phyloP scores from a whole-genome alignment of 2,329 filamentous ascomycete genomes.

The Metarhizium anisopliae region DNA sequence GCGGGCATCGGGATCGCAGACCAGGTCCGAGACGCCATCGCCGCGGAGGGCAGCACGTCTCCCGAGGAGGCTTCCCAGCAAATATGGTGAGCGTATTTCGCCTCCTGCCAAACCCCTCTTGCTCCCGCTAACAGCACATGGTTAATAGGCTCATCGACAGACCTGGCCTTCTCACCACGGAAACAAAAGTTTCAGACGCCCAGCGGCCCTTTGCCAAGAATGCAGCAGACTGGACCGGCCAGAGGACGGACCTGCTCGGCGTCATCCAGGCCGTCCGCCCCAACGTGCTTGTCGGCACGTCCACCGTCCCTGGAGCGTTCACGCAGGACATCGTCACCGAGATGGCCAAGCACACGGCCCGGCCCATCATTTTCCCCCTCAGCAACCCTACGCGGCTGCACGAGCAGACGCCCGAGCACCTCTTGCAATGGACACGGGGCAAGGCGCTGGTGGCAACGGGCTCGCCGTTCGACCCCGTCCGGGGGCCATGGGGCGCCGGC shows the following conservation, averaged over 20 bases:
- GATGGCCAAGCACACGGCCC: slow-evolving; percentile 64
- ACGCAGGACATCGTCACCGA: slow-evolving; percentile 64
- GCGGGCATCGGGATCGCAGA: slow-evolving; percentile 83
- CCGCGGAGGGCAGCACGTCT: slow-evolving; percentile 53
- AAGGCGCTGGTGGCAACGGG: slow-evolving; percentile 75
- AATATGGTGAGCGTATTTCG: slow-evolving; percentile 52
- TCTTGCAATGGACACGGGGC: slow-evolving; percentile 71
- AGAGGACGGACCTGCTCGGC: slow-evolving; percentile 49
- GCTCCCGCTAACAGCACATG: background rate
- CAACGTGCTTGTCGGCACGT: slow-evolving; percentile 77
- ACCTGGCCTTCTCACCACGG: slow-evolving; percentile 61
- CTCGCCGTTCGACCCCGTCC: slow-evolving; percentile 70
- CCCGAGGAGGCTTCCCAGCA: slow-evolving; percentile 70
- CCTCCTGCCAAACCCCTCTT: background rate
- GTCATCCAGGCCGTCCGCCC: slow-evolving; percentile 66
- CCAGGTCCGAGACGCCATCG: slow-evolving; percentile 72
- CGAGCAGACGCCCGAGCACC: slow-evolving; percentile 68
- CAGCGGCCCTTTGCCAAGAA: slow-evolving; percentile 61
- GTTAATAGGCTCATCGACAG: slow-evolving; percentile 66
- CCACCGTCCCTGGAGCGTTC: slow-evolving; percentile 68
- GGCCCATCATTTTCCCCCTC: slow-evolving; percentile 72
- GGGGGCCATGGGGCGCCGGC: slow-evolving; percentile 42
- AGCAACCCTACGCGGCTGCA: slow-evolving; percentile 80
- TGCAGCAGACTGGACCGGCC: slow-evolving; percentile 52
- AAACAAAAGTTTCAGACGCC: slow-evolving; percentile 53